A percentile compares a stretch with the other conserved stretches of the same genome.
These are phyloP conservation scores for Galium porrigens DNA, from an alignment of 305 asterid species.

Conservation along the genomic window DNA sequence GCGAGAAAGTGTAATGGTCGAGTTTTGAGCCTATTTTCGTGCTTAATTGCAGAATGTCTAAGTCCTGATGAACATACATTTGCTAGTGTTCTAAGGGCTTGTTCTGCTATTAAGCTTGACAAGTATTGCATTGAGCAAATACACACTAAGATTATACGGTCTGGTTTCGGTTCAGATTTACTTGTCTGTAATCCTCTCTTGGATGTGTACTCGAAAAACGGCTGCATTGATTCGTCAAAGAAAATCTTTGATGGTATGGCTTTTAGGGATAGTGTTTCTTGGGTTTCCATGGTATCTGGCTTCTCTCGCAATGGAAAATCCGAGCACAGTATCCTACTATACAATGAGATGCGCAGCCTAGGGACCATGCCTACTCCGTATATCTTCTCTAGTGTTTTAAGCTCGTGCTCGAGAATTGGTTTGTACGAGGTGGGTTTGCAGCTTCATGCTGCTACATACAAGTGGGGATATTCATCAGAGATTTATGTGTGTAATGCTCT, in stretches of 20 bases:
- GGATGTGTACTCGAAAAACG: slow-evolving; percentile 63
- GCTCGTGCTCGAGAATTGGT: slow-evolving; percentile 63
- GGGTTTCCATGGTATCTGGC: slow-evolving; percentile 90
- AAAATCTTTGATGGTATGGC: slow-evolving; percentile 37
- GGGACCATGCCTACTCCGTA: slow-evolving; percentile 79
- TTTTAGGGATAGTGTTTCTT: slow-evolving; percentile 56
- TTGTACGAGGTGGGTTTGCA: slow-evolving; percentile 53
- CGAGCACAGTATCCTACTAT: slow-evolving; percentile 41
- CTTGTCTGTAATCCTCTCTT: slow-evolving; percentile 56
- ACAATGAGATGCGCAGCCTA: slow-evolving; percentile 51
- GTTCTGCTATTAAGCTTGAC: slow-evolving; percentile 27
- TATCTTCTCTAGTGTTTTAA: slow-evolving; percentile 59
- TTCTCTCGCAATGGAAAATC: slow-evolving; percentile 46
- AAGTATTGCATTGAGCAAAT: slow-evolving; percentile 29
- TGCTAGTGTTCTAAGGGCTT: slow-evolving; percentile 37
- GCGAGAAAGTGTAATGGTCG: slow-evolving; percentile 21
- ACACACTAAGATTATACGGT: slow-evolving; percentile 53
- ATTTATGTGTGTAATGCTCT: slow-evolving; percentile 78
- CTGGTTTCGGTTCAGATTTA: slow-evolving; percentile 35
- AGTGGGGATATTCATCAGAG: slow-evolving; percentile 68
- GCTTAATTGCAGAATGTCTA: slow-evolving; percentile 23
- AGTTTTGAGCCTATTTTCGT: slow-evolving; percentile 28
- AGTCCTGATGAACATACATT: slow-evolving; percentile 32
- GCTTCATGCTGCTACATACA: slow-evolving; percentile 55
- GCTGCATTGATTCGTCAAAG: slow-evolving; percentile 40